A percentile compares a stretch with the other conserved stretches of the same genome.
These are phyloP conservation scores for Monosporascus cannonballus DNA, from an alignment of 2,329 filamentous ascomycete genomes.

Conservation along the genomic window DNA sequence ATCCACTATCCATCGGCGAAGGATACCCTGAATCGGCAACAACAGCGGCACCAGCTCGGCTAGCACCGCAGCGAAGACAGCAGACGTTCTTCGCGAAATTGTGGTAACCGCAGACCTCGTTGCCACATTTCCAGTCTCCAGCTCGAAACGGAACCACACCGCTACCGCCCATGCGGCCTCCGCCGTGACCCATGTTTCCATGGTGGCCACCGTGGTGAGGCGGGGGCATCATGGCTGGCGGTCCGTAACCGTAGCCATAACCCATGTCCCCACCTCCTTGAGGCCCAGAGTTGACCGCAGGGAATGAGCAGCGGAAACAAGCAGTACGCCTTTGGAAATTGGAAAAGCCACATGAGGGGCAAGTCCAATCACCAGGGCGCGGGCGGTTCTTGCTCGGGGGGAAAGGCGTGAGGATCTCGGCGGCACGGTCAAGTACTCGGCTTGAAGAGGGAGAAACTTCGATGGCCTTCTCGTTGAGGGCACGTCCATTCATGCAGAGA, in stretches of 20 bases:
- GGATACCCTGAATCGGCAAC: slow-evolving; percentile 91
- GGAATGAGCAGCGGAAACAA: slow-evolving; percentile 98
- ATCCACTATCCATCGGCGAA: slow-evolving; percentile 80
- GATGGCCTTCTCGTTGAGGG: slow-evolving; percentile 97
- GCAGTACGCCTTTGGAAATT: slow-evolving; percentile 98
- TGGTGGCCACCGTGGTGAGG: slow-evolving; percentile 65
- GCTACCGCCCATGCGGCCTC: slow-evolving; percentile 71
- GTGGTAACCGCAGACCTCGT: slow-evolving; percentile 95
- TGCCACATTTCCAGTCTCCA: slow-evolving; percentile 98
- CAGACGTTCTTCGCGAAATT: slow-evolving; percentile 99
- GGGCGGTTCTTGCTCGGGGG: slow-evolving; percentile 98
- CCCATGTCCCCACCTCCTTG: slow-evolving; percentile 42
- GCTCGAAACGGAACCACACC: slow-evolving; percentile 94
- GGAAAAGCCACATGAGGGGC: slow-evolving; percentile 96
- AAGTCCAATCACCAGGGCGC: slow-evolving; percentile 96
- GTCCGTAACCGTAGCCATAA: slow-evolving; percentile 54
- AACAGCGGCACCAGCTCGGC: slow-evolving; percentile 86
- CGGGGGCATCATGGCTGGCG: slow-evolving; percentile 74
- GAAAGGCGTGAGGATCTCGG: slow-evolving; percentile 94
- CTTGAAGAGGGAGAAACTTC: slow-evolving; percentile 98
- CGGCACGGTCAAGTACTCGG: slow-evolving; percentile 88
- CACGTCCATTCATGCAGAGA: slow-evolving; percentile 97
- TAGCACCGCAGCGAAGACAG: slow-evolving; percentile 92
- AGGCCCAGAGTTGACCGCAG: slow-evolving; percentile 78
- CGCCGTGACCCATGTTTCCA: slow-evolving; percentile 45